Percentiles rank a stretch among this genome's conserved stretches.
These are phyloP conservation scores for Colletotrichum incanum DNA, from an alignment of 2,329 filamentous ascomycete species.

Conservation along the genomic window DNA sequence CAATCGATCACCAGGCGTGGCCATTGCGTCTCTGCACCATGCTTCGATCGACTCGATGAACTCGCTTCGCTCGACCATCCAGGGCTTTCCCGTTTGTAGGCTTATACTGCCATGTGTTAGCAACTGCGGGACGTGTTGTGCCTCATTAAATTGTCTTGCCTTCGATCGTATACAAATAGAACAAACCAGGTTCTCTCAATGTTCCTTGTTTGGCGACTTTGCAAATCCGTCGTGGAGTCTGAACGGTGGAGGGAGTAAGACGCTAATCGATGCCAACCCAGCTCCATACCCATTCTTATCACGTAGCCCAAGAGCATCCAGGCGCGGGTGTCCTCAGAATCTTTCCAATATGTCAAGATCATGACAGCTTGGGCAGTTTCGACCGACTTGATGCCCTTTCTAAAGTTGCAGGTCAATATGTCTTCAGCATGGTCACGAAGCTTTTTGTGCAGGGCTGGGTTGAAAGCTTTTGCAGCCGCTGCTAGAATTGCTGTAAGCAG, in stretches of 20 bases:
- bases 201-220: conserved; percentile 1
- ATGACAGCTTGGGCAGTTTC: conserved; percentile 58
- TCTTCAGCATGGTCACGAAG: conserved; percentile 46
- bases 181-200: conserved; percentile 32
- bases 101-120: conserved; percentile 51
- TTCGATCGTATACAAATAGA: conserved; percentile 32
- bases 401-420: conserved; percentile 50
- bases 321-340: conserved; percentile 57
- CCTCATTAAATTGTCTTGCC: neutral
- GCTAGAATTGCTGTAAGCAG: conserved; percentile 54
- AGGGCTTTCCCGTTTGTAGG: conserved; percentile 58
- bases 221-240: neutral
- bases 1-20: conserved; percentile 53
- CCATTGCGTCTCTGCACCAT: conserved; percentile 53
- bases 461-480: conserved; percentile 55
- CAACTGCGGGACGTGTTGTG: too few relatives aligned
- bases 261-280: conserved; percentile 54
- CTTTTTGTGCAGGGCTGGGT: conserved; percentile 50
- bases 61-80: conserved; percentile 58
- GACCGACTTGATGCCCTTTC: conserved; percentile 53
- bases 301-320: conserved; percentile 59
- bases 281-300: conserved; percentile 58
- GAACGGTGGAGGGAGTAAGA: conserved; percentile 24
- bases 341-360: conserved; percentile 60
- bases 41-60: conserved; percentile 55